Base-by-base conservation (phyloP, 2,329 filamentous ascomycete species). In the Thielaviopsis euricoi region DNA sequence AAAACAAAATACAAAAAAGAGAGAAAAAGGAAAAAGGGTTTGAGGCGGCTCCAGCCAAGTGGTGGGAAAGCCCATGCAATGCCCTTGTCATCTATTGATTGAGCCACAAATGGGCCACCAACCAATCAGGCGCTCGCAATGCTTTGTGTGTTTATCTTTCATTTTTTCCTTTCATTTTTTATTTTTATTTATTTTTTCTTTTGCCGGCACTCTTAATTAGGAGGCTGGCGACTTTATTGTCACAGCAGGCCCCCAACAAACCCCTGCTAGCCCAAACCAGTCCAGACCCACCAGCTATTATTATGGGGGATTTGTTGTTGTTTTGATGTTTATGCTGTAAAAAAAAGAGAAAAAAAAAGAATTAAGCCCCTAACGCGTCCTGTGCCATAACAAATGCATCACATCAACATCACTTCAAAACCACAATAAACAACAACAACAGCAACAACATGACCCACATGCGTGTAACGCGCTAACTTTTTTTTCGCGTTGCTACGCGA, bases 111-210 rank as follows among this genome's bases (percentile, higher is more conserved):
- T 56, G 49, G 56, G 23, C 23, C 26, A 19, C 52, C 37, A 51
- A 23, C 59, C 59, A 61, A 62, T 62, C 53, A 62, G 52, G 57
- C 9, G 17, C n/a, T n/a, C n/a, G 21, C 33, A n/a, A 21, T 9
- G 19, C 51, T 25, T 29, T n/a, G 33, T 57, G 29, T 60, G 29
- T 60, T 60, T 58, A 60, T 52, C 55, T 54, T 26, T 33, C n/a
- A n/a, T n/a, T n/a, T n/a, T n/a, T n/a, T n/a, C n/a, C n/a, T n/a
- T n/a, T n/a, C n/a, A n/a, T n/a, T n/a, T n/a, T n/a, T n/a, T n/a
- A n/a, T n/a, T n/a, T n/a, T n/a, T n/a, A n/a, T 19, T 23, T 49
- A 4, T 23, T 23, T 33, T 51, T 3, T 26, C 40, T 29, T n/a
- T 22, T 29, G 13, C n/a, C 37, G 37, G 12, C 5, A n/a, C n/a